Conservation (phyloP, 495 filamentous ascomycete genomes). For the Xylaria venustula region DNA sequence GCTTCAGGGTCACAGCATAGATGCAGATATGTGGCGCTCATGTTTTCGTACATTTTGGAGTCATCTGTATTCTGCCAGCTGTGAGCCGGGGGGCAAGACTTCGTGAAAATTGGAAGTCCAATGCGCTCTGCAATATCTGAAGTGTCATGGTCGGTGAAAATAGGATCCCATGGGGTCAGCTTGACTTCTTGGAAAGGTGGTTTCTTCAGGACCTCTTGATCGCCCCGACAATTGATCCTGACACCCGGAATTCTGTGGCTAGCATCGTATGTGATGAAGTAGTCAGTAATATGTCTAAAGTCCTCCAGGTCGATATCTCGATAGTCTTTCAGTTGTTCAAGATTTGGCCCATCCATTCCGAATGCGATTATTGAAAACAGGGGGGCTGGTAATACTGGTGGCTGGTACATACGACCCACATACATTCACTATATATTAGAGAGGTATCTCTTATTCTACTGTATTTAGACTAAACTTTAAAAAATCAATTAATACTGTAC, state of each 20-base stretch:
- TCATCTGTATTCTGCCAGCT: background rate
- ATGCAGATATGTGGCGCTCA: slow-evolving; percentile 20
- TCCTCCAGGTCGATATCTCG: too few species aligned
- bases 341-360: too few species aligned
- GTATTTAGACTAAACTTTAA: too few species aligned
- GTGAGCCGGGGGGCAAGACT: background rate
- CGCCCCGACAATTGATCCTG: slow-evolving; percentile 34
- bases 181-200: slow-evolving; percentile 30
- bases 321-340: too few species aligned
- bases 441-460: too few species aligned
- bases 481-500: too few species aligned
- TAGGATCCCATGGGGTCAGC: slow-evolving; percentile 12
- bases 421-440: too few species aligned
- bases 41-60: slow-evolving; percentile 5
- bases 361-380: too few species aligned
- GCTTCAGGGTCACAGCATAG: slow-evolving; percentile 15
- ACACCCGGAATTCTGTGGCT: slow-evolving; percentile 21
- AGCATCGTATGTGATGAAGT: too few species aligned
- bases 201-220: slow-evolving; percentile 19
- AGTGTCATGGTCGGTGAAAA: slow-evolving; percentile 12
- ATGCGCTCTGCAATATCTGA: slow-evolving; percentile 19
- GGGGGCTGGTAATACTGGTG: too few species aligned
- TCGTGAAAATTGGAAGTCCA: slow-evolving; percentile 12
- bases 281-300: too few species aligned
- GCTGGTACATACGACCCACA: too few species aligned